These are phyloP conservation scores for Penicillium sp. DNA, from an alignment of 2,329 filamentous ascomycete genomes.

Conservation along the genomic window DNA sequence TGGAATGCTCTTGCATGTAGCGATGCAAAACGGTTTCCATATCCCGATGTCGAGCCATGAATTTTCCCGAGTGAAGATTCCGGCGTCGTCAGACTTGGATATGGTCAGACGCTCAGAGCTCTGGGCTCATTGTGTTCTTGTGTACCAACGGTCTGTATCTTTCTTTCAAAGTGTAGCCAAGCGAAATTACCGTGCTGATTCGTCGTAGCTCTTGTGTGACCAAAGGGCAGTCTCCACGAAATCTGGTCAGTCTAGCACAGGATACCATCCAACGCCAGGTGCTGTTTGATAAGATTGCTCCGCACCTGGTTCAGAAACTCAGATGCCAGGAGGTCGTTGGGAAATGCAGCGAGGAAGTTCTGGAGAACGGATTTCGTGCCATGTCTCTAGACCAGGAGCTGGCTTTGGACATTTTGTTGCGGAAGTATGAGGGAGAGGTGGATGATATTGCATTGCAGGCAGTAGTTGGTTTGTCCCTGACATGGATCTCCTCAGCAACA, in stretches of 20 bases:
- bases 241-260: constrained; percentile 35
- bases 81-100: constrained; percentile 33
- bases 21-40: constrained; percentile 45
- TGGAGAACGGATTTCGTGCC: constrained; percentile 39
- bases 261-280: constrained; percentile 35
- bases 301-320: constrained; percentile 36
- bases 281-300: constrained; percentile 34
- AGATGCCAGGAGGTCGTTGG: constrained; percentile 38
- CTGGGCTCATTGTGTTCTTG: constrained; percentile 41
- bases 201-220: constrained; percentile 33
- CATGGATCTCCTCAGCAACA: not conserved
- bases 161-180: not conserved
- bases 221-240: constrained; percentile 39
- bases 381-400: constrained; percentile 41
- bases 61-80: constrained; percentile 36
- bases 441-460: constrained; percentile 37
- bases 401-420: constrained; percentile 36
- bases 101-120: constrained; percentile 38
- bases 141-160: constrained; percentile 37
- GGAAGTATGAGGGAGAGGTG: constrained; percentile 36
- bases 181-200: not conserved
- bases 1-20: constrained; percentile 41
- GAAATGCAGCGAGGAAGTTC: constrained; percentile 35
- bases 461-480: constrained; percentile 27
- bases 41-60: constrained; percentile 44